Conservation (phyloP, 208 protist genomes). For the Phytomonas sp. region DNA sequence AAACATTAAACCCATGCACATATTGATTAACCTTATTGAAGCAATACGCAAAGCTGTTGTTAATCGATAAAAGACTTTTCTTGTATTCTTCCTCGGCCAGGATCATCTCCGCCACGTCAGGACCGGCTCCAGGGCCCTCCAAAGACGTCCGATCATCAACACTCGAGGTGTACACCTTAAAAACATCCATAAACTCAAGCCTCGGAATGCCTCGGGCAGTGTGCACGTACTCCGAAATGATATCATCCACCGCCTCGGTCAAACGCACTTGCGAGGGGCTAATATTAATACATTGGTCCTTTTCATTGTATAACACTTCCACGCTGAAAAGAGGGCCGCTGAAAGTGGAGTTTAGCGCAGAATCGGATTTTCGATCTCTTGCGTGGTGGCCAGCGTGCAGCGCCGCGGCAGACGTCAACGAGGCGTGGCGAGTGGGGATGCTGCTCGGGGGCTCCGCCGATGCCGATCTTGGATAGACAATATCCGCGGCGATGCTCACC, state of each 20-base stretch:
- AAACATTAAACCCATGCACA: conserved; percentile 66
- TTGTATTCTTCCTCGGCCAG: conserved; percentile 84
- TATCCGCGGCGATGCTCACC: conserved; percentile 51
- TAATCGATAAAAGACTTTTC: conserved; percentile 60
- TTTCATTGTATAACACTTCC: conserved; percentile 71
- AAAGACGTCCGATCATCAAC: conserved; percentile 40
- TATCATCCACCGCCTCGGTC: conserved; percentile 74
- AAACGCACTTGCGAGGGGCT: conserved; percentile 62
- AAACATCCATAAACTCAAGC: conserved; percentile 75
- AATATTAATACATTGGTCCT: conserved; percentile 59
- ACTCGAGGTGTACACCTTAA: conserved; percentile 87
- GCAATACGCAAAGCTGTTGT: conserved; percentile 43
- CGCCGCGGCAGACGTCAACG: neutral
- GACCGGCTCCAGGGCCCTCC: conserved; percentile 49
- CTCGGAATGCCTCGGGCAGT: conserved; percentile 77
- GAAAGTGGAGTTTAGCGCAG: conserved; percentile 18
- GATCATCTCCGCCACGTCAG: conserved; percentile 88
- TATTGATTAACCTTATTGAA: conserved; percentile 84
- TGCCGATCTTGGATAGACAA: conserved; percentile 46
- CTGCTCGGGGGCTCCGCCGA: neutral
- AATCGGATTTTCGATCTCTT: neutral
- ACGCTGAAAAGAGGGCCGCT: conserved; percentile 67
- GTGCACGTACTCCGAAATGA: conserved; percentile 87
- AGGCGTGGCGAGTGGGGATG: neutral
- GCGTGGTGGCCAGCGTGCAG: conserved; percentile 2